Evolutionary conservation across 306 rosid genomes (phyloP), one percentile per base, ranked within the genome.

Genomic region (Geum urbanum): DNA sequence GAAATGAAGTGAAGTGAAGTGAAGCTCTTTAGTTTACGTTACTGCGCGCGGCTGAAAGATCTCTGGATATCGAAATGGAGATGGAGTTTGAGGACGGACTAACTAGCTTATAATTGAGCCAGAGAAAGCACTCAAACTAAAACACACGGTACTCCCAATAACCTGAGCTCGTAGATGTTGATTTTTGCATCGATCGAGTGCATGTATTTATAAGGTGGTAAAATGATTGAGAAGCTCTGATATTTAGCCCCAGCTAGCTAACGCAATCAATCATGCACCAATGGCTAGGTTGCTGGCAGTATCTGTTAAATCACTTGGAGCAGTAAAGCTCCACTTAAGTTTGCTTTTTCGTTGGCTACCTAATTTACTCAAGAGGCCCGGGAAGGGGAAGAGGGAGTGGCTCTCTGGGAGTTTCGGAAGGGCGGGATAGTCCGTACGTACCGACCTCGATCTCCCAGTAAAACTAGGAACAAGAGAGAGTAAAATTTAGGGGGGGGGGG

Each of bases 311-410:
- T 56, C 62, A 56, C 62, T 39, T 24, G 40, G 40, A 56, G 62
- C 62, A 56, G 62, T 56, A 56, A 56, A 22, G 39, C 61, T 55
- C 61, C 61, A 55, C 61, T 11, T 19, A 54, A 15, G 8, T 18
- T 4, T 15, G 3, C 8, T 11, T 22, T 55, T 32, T 32, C 37
- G 37, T 2, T 32, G 37, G 37, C 37, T 32, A 3, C 37, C 16
- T 22, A 55, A 55, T 22, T 22, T 24, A 56, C 24, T 24, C 9
- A 24, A 24, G n/a, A 24, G 40, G n/a, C n/a, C 62, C 4, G 62
- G 32, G 37, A 32, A 32, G 37, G 37, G 37, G 37, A 32, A 32
- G 37, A 24, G 27, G 27, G 27, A 32, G 37, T 32, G 37, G 37
- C 37, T 32, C 37, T 32, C 40, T 24, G 6, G 51, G 51, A 47